phyloP scores from a whole-genome alignment of 2,329 filamentous ascomycete genomes.

The Apiospora phragmitis region DNA sequence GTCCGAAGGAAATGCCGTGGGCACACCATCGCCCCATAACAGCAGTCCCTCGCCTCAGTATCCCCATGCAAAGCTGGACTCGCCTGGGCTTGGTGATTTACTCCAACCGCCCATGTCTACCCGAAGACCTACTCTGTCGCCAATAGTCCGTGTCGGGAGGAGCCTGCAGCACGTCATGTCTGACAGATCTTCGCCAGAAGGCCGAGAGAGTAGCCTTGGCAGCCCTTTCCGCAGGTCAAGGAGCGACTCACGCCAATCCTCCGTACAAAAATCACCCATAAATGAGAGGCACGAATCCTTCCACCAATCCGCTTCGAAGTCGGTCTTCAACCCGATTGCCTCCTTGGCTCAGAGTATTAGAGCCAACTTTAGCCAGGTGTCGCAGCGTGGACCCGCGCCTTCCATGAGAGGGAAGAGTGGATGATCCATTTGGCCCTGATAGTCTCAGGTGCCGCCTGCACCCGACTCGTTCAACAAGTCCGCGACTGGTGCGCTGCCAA shows the following conservation, averaged over 20 bases:
- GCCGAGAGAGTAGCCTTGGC: conserved; percentile 49
- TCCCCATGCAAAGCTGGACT: conserved; percentile 1
- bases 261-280: conserved; percentile 25
- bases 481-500: not conserved
- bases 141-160: conserved; percentile 58
- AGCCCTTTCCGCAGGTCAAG: conserved; percentile 53
- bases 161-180: conserved; percentile 60
- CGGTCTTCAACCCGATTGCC: conserved; percentile 15
- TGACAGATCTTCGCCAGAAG: conserved; percentile 57
- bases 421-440: conserved; percentile 21
- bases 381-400: conserved; percentile 15
- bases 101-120: conserved; percentile 2
- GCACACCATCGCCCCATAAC: conserved; percentile 1
- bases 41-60: conserved; percentile 9
- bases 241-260: conserved; percentile 26
- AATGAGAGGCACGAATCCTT: conserved; percentile 18
- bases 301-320: conserved; percentile 1
- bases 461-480: conserved; percentile 1
- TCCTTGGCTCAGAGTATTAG: conserved; percentile 22
- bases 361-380: conserved; percentile 20
- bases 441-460: not conserved
- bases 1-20: conserved; percentile 5
- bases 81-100: not conserved
- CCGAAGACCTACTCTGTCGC: conserved; percentile 47
- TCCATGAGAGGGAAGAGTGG: conserved; percentile 14